Evolutionary conservation across 176 grass and related monocot species (phyloP).

Genomic region (Raddia distichophylla): DNA sequence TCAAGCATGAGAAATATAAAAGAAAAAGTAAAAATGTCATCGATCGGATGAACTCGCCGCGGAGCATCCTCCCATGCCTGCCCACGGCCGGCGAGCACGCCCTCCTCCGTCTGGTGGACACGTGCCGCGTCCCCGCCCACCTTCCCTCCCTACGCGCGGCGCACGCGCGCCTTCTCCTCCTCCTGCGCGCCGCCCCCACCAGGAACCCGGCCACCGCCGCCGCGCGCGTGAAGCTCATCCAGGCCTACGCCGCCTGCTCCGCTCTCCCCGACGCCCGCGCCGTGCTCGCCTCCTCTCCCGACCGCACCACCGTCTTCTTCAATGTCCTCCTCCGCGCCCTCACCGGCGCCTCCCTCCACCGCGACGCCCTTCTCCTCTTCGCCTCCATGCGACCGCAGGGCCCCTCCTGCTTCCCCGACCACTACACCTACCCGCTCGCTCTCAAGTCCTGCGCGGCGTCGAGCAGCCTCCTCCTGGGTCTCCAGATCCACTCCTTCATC

Average conservation of each 20-base stretch:
- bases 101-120: slow-evolving; percentile 49
- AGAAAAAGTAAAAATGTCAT: no score
- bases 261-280: slow-evolving; percentile 49
- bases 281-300: slow-evolving; percentile 43
- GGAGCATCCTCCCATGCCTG: background rate
- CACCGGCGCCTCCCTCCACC: slow-evolving; percentile 48
- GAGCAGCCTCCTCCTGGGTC: slow-evolving; percentile 42
- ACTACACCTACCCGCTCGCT: slow-evolving; percentile 78
- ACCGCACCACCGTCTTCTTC: slow-evolving; percentile 51
- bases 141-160: slow-evolving; percentile 47
- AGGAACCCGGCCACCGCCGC: slow-evolving; percentile 34
- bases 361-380: slow-evolving; percentile 61
- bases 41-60: slow-evolving; percentile 29
- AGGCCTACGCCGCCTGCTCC: slow-evolving; percentile 69
- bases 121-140: slow-evolving; percentile 53
- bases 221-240: slow-evolving; percentile 66
- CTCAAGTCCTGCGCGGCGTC: slow-evolving; percentile 69
- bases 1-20: no score
- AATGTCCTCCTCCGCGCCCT: slow-evolving; percentile 75
- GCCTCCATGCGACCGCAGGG: slow-evolving; percentile 45
- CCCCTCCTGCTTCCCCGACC: slow-evolving; percentile 49
- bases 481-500: slow-evolving; percentile 54
- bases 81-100: slow-evolving; percentile 5
- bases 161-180: slow-evolving; percentile 55
- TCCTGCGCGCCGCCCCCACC: slow-evolving; percentile 33